Evolutionary conservation across 2,329 filamentous ascomycete genomes (phyloP), one percentile per base, ranked within the genome.

Genomic region (Tolypocladium tundrense): DNA sequence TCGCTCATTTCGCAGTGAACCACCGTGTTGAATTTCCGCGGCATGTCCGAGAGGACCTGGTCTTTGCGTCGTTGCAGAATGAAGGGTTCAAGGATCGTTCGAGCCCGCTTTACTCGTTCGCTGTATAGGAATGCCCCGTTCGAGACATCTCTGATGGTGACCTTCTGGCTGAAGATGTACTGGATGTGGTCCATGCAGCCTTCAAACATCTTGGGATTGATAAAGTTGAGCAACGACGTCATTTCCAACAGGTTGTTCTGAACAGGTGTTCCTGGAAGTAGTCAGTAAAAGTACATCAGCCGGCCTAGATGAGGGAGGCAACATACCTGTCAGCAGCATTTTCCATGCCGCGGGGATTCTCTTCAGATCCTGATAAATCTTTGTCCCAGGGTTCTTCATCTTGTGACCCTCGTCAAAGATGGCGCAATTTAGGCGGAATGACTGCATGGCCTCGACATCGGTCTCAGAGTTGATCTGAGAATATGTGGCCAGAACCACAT

Each of bases 341-440:
- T 91, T 86, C 80, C 94, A 97, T n/a, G 84, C 76, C 0, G 91
- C 87, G 0, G 82, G 82, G 57, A 99, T 91, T 41, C 83, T 81
- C 66, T 89, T 85, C 56, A 97, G 78, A 60, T 89, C 87, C 66
- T 85, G 83, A 71, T 97, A 97, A 7, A 90, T 81, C 56, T 89
- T 85, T 0, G 92, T 95, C 53, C 86, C 85, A 2, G 87, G 86
- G 69, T 96, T 97, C 75, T 96, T 96, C 70, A 99, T 77, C 67
- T 90, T 86, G 72, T 99, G 94, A 0, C 93, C 94, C 73, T 99
- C 94, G 68, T 99, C 94, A 67, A 91, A 99, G 13, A 99, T 87
- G 64, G 81, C 80, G 1, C 78, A 75, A 59, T 82, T 79, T 7
- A 82, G 75, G 10, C 72, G 65, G 53, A 84, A 71, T 9, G 71